Evolutionary conservation across 2,329 filamentous ascomycete species (phyloP), one percentile per base, ranked within the genome.

Genomic region (Blastomyces gilchristii): DNA sequence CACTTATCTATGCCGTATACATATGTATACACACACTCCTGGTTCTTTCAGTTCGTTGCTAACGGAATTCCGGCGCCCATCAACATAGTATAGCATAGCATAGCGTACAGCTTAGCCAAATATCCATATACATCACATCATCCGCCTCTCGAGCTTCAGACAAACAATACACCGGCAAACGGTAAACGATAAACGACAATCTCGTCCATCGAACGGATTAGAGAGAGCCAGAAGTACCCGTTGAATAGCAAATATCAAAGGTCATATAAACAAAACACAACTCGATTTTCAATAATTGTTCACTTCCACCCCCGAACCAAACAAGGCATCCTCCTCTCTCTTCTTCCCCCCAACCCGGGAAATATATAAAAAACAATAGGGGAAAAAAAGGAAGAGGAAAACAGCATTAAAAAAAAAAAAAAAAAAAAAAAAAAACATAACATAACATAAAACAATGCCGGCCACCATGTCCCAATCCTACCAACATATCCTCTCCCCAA

Each of bases 401-500:
- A 45, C 1, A 49, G 39, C 22, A 22, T 5, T 9, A 56, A 53
- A 54, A 41, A 41, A 4, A 4, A 4, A 31, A 31, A 31, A 2
- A 4, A 31, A 31, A 31, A 4, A 4, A 31, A 31, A 31, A 31
- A 31, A 31, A n/a, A n/a, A 22, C n/a, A 22, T 22, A 22, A 22
- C n/a, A 22, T 22, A 22, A 22, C n/a, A 22, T 22, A 31, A 31
- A 39, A 47, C 1, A 28, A 61, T 52, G 49, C 18, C 60, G 2
- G 18, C 50, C 47, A 54, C 60, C 34, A 61, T 61, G 18, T n/a
- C 60, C 22, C 34, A 49, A 41, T 14, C 22, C 43, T 50, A 34
- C 58, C 37, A 34, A 34, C 31, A 37, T 14, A 59, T 59, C 47
- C 58, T 37, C 45, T 34, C 58, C 31, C 58, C 58, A n/a, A 52